Evolutionary conservation across 345 rosid species (phyloP), one percentile per base, ranked within the genome.

Genomic region (Populus deltoides): DNA sequence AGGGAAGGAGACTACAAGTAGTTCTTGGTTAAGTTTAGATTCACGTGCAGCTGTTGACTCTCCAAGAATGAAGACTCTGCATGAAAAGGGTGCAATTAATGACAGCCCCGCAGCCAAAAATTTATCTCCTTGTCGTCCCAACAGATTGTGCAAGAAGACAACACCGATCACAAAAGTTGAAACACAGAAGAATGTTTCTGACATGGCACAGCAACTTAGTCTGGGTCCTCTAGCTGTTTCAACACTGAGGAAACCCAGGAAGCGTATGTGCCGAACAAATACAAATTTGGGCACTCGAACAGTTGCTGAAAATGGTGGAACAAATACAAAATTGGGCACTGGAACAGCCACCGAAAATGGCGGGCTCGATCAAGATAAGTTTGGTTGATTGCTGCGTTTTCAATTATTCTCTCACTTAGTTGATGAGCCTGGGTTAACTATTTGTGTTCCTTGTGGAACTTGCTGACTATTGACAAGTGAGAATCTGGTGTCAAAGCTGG

Each of bases 21-120:
- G 81, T 71, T 90, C 97, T 68, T 92, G 97, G 97, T 83, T 93
- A 84, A 95, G 92, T 83, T 88, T 93, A 81, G 92, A 92, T 85
- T 83, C 91, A 16, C 83, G 85, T 81, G 84, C 85, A 49, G 72
- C 86, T 24, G 76, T 61, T 74, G 83, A 62, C 43, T 76, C 78
- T 76, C 73, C 81, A 61, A 69, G 68, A 53, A 68, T 55, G 55
- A 89, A 85, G 82, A 70, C 84, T 51, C 83, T 74, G 80, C 81
- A 80, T 75, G 71, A 67, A 72, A 87, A 73, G 61, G 81, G 78
- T 77, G 76, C 68, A 65, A 43, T 72, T 4, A 75, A 43, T 41
- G 85, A 75, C 73, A 78, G 66, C 74, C 65, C 79, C 57, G 70
- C 73, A 43, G 71, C 78, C 45, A 84, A 76, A 74, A 81, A 73